A percentile compares a stretch with the other conserved stretches of the same genome.
phyloP scores from a whole-genome alignment of 768 basidiomycete species.

The Hypsizygus marmoreus region DNA sequence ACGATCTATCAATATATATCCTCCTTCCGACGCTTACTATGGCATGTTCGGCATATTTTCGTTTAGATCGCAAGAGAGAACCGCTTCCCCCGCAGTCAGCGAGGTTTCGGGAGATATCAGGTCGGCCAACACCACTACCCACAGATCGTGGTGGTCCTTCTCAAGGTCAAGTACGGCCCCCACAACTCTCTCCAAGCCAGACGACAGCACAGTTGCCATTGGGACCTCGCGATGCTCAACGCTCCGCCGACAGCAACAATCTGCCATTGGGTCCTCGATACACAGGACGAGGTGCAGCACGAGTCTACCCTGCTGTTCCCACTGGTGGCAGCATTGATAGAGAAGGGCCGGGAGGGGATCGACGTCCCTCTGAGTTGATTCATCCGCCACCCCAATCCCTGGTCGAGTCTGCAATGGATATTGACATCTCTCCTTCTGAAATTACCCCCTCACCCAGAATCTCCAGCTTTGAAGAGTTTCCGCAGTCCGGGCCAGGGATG shows the following conservation, averaged over 20 bases:
- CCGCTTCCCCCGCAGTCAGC: slow-evolving; percentile 48
- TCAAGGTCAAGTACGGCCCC: too few species aligned
- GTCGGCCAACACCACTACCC: slow-evolving; percentile 10
- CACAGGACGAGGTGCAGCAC: too few species aligned
- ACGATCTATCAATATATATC: slow-evolving; percentile 18
- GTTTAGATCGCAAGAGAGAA: slow-evolving; percentile 38
- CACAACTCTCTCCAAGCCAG: too few species aligned
- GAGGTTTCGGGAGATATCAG: slow-evolving; percentile 33
- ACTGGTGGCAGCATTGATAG: slow-evolving; percentile 1
- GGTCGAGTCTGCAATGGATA: slow-evolving; percentile 27
- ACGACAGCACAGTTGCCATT: not conserved
- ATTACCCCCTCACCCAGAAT: slow-evolving; percentile 18
- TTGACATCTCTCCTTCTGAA: slow-evolving; percentile 23
- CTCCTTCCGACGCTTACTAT: slow-evolving; percentile 13
- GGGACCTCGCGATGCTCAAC: slow-evolving; percentile 9
- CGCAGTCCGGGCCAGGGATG: slow-evolving; percentile 22
- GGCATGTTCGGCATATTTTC: slow-evolving; percentile 6
- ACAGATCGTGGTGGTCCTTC: slow-evolving; percentile 1
- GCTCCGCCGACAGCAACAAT: not conserved
- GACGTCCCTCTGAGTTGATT: slow-evolving; percentile 3
- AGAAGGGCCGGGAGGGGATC: slow-evolving; percentile 8
- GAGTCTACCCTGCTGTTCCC: not conserved
- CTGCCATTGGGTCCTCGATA: slow-evolving; percentile 15
- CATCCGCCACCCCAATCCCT: slow-evolving; percentile 13
- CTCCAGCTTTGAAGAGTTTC: slow-evolving; percentile 10